phyloP scores from a whole-genome alignment of 371 early-diverging fungal genomes.

The Mortierella sp. region DNA sequence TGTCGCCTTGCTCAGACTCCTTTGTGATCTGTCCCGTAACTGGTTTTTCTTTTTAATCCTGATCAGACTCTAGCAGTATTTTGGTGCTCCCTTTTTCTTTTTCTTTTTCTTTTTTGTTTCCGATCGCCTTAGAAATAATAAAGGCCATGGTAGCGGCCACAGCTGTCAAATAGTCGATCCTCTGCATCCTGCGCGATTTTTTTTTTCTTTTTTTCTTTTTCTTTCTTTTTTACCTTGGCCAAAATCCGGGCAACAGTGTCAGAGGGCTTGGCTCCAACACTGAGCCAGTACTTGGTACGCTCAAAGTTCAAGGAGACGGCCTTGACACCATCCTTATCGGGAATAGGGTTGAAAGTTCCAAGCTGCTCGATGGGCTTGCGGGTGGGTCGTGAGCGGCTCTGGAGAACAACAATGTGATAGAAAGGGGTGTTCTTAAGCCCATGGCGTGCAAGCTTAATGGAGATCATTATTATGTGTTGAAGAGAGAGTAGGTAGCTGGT shows the following conservation, averaged over 20 bases:
- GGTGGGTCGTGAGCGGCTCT: constrained; percentile 84
- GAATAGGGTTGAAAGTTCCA: constrained; percentile 93
- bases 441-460: constrained; percentile 89
- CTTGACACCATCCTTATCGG: constrained; percentile 80
- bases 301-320: constrained; percentile 87
- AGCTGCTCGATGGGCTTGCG: constrained; percentile 91
- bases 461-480: constrained; percentile 27
- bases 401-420: constrained; percentile 94
- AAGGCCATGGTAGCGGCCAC: not conserved
- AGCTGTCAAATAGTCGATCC: constrained; percentile 13
- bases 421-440: constrained; percentile 92
- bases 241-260: constrained; percentile 89
- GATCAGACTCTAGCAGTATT: no score
- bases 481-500: not conserved
- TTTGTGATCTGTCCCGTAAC: no score
- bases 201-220: not conserved
- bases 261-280: constrained; percentile 94
- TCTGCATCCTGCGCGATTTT: no score
- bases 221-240: constrained; percentile 73
- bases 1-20: no score
- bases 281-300: constrained; percentile 96
- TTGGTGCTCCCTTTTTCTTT: not conserved
- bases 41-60: no score
- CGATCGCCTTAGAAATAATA: not conserved
- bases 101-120: not conserved